phyloP scores from a whole-genome alignment of 352 stramenopile genomes.

The Pythium dissotocum region DNA sequence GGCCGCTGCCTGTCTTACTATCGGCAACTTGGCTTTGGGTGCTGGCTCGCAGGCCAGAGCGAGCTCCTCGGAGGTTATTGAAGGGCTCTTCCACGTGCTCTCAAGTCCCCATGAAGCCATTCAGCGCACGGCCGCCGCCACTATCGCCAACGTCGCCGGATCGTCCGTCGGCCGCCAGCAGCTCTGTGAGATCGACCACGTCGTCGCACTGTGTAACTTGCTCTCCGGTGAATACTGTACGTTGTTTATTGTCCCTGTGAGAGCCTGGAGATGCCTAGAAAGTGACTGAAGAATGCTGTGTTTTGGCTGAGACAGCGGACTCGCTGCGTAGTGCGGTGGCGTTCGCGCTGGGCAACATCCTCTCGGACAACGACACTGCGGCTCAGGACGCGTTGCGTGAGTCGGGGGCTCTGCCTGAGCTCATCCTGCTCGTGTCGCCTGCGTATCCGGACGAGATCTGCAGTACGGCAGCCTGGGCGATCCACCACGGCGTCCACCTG shows the following conservation, averaged over 20 bases:
- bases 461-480: constrained; percentile 72
- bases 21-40: constrained; percentile 69
- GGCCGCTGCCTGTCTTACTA: constrained; percentile 54
- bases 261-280: too few species aligned
- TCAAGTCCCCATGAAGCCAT: constrained; percentile 61
- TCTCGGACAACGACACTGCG: constrained; percentile 56
- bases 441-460: constrained; percentile 67
- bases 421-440: constrained; percentile 65
- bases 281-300: not conserved
- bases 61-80: constrained; percentile 39
- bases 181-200: constrained; percentile 48
- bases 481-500: constrained; percentile 66
- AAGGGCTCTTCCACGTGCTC: constrained; percentile 45
- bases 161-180: constrained; percentile 37
- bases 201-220: constrained; percentile 45
- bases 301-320: constrained; percentile 34
- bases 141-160: constrained; percentile 56
- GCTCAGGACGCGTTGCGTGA: constrained; percentile 62
- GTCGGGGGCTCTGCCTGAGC: constrained; percentile 49
- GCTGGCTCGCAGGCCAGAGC: constrained; percentile 31
- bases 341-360: constrained; percentile 69
- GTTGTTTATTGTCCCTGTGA: not conserved
- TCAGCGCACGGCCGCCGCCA: constrained; percentile 51
- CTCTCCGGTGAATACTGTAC: constrained; percentile 54
- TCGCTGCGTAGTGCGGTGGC: constrained; percentile 52